Base-by-base conservation (phyloP, 371 early-diverging fungal genomes). In the Coemansia sp. region DNA sequence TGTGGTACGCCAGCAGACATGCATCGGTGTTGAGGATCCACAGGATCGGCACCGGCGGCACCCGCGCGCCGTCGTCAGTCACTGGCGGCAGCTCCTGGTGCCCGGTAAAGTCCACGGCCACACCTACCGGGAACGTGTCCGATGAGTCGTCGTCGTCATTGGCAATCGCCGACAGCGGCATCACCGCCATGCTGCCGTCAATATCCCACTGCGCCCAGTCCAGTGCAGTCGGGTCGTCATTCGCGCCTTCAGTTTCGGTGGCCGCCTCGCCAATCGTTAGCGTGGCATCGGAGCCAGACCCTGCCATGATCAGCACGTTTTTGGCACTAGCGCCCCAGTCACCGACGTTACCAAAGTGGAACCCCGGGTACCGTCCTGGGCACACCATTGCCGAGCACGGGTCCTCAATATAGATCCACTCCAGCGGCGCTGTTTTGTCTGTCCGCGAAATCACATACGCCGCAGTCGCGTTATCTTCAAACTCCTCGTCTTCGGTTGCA, bases 1-100 rank as follows among this genome's bases (percentile, higher is more conserved):
- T 50, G 41, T 72, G 66, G 52, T 74, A 78, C 12, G 63, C 67
- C 36, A 72, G 57, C 33, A 78, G 48, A 5, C 63, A 67, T 1
- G 57, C 77, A n/a, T 78, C 78, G 9, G 77, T 78, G 58, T 50
- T 78, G 39, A 78, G 68, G 12, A 78, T 72, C 78, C 78, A 78
- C 41, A 78, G 52, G 12, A 78, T 64, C 0, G 78, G 78, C 26
- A 67, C 69, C 3, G 78, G 75, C n/a, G 14, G n/a, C 2, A 72
- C 61, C 12, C 54, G 68, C 2, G 26, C 35, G 26, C 63, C 68
- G 20, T 68, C 72, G 11, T 71, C 72, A 4, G 52, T 8, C 3
- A 74, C 51, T 0, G 78, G 69, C 4, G 77, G 77, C 36, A 78
- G 56, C 2, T 65, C 68, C 3, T 30, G 52, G 8, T 51, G 68